Conservation (phyloP, 2,329 filamentous ascomycete genomes). For the Thyridium curvatum region DNA sequence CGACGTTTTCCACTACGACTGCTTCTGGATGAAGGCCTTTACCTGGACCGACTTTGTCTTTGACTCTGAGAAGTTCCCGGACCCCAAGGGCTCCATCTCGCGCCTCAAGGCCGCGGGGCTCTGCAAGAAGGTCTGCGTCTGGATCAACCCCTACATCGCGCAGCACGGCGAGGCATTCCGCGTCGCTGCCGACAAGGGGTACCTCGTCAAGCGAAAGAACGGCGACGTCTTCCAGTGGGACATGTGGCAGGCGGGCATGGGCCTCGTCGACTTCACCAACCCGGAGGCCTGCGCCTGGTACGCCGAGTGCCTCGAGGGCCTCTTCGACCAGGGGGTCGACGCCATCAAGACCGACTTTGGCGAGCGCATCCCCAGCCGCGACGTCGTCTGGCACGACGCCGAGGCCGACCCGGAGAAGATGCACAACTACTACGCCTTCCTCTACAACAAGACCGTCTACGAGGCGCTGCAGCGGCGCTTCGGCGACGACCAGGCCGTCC, state of each 20-base stretch:
- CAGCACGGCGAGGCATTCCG: constrained; percentile 63
- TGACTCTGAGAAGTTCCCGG: constrained; percentile 61
- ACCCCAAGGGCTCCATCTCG: constrained; percentile 57
- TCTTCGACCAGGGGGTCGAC: constrained; percentile 66
- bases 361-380: constrained; percentile 61
- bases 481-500: constrained; percentile 48
- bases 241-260: constrained; percentile 73
- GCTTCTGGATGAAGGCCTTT: constrained; percentile 72
- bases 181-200: constrained; percentile 58
- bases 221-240: constrained; percentile 73
- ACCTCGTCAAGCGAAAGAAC: constrained; percentile 62
- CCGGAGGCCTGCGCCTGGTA: constrained; percentile 63
- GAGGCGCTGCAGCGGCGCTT: constrained; percentile 53
- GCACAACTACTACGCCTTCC: constrained; percentile 73
- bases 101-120: constrained; percentile 58
- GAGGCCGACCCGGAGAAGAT: constrained; percentile 56
- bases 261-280: constrained; percentile 68
- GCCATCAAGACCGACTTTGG: constrained; percentile 73
- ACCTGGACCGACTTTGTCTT: constrained; percentile 73
- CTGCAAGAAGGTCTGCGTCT: constrained; percentile 61
- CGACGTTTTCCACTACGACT: constrained; percentile 71
- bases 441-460: constrained; percentile 67
- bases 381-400: constrained; percentile 58
- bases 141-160: constrained; percentile 71
- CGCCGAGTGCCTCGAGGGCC: constrained; percentile 48